A percentile compares a stretch with the other conserved stretches of the same genome.
These are phyloP conservation scores for Metarhizium humberi DNA, from an alignment of 2,329 filamentous ascomycete species.

Conservation along the genomic window DNA sequence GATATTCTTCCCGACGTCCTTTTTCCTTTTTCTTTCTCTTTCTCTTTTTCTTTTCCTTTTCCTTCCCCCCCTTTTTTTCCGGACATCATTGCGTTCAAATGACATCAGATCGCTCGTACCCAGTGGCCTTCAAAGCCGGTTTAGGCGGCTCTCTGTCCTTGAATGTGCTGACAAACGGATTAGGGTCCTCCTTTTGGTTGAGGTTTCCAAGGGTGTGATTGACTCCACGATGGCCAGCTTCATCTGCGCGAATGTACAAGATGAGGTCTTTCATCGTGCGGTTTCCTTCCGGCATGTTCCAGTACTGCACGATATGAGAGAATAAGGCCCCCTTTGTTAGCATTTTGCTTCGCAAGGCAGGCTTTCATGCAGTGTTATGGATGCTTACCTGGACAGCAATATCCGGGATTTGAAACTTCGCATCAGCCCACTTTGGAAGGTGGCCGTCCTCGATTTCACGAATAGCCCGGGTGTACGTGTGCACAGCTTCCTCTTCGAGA, in stretches of 20 bases:
- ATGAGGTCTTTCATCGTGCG: slow-evolving; percentile 80
- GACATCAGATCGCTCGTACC: slow-evolving; percentile 79
- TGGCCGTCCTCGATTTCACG: slow-evolving; percentile 78
- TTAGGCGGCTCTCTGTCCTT: slow-evolving; percentile 61
- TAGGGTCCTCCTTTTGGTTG: slow-evolving; percentile 76
- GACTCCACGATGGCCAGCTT: slow-evolving; percentile 84
- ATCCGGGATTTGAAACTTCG: slow-evolving; percentile 67
- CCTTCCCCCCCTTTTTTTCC: too few relatives aligned
- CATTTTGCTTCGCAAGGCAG: background rate
- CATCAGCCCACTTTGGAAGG: slow-evolving; percentile 68
- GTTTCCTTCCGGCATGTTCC: slow-evolving; percentile 81
- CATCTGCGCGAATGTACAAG: slow-evolving; percentile 81
- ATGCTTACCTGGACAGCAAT: slow-evolving; percentile 59
- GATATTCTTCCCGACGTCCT: too few relatives aligned
- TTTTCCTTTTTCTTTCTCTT: too few relatives aligned
- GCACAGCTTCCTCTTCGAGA: slow-evolving; percentile 91
- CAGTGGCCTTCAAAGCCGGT: slow-evolving; percentile 52
- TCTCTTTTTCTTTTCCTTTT: too few relatives aligned
- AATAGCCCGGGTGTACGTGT: slow-evolving; percentile 88
- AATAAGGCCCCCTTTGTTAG: background rate
- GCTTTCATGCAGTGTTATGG: background rate
- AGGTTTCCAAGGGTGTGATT: slow-evolving; percentile 93
- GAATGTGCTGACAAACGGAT: slow-evolving; percentile 82
- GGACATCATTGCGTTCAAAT: slow-evolving; percentile 32
- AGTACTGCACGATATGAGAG: slow-evolving; percentile 53